Evolutionary conservation across 805 yeast species (phyloP), one percentile per base, ranked within the genome.

Genomic region (Schwanniomyces yamadae): DNA sequence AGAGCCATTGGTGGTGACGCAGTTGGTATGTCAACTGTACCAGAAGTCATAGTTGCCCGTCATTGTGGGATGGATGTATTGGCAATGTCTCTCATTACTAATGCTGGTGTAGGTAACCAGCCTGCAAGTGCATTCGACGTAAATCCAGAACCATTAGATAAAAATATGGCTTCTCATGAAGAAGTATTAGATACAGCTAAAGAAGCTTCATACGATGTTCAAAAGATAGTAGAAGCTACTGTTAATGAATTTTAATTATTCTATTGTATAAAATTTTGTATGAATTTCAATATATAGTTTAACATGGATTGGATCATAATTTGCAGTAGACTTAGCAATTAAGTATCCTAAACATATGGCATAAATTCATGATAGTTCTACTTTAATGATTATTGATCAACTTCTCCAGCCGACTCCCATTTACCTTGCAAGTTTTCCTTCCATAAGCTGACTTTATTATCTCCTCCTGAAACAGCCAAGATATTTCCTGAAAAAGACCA

Each of bases 321-420:
- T n/a, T n/a, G n/a, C n/a, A n/a, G n/a, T n/a, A n/a, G n/a, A n/a
- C n/a, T n/a, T n/a, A n/a, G n/a, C n/a, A n/a, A n/a, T n/a, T n/a
- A n/a, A n/a, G n/a, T n/a, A n/a, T n/a, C n/a, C n/a, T n/a, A n/a
- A n/a, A n/a, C n/a, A n/a, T n/a, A n/a, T n/a, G n/a, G n/a, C n/a
- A n/a, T n/a, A n/a, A n/a, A n/a, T n/a, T n/a, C n/a, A n/a, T n/a
- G n/a, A n/a, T n/a, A n/a, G n/a, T n/a, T n/a, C n/a, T n/a, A n/a
- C n/a, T n/a, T n/a, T n/a, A n/a, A n/a, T 16, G 20, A 3, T 41
- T 69, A 86, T 63, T 88, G 95, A 53, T 85, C 90, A 47, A 93
- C 93, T 55, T 82, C 95, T 35, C 98, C 98, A n/a, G 96, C 96
- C 38, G 87, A 73, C 65, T 91, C 97, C 99, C 99, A 91, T 52